phyloP scores from a whole-genome alignment of 306 rosid species.

The Quercus engelmannii region DNA sequence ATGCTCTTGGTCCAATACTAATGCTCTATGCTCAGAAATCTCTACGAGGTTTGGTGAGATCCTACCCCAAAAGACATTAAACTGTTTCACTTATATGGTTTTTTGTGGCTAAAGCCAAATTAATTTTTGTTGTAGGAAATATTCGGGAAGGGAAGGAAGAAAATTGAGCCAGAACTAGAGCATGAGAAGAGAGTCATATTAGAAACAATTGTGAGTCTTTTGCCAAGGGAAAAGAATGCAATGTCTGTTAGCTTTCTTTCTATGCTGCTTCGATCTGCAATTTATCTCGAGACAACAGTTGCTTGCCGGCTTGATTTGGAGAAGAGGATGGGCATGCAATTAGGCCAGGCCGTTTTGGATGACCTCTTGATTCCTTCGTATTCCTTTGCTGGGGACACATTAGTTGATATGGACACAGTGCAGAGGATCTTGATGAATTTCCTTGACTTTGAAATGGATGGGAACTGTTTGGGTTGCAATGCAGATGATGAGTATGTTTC shows the following conservation, averaged over 20 bases:
- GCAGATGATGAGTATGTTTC: slow-evolving; percentile 51
- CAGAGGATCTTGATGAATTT: slow-evolving; percentile 66
- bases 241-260: slow-evolving; percentile 93
- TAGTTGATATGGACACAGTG: slow-evolving; percentile 83
- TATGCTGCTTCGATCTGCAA: slow-evolving; percentile 79
- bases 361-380: slow-evolving; percentile 89
- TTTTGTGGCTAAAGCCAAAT: slow-evolving; percentile 9
- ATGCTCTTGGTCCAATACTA: slow-evolving; percentile 78
- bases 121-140: slow-evolving; percentile 46
- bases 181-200: slow-evolving; percentile 88
- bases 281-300: slow-evolving; percentile 82
- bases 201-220: slow-evolving; percentile 85
- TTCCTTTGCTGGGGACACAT: slow-evolving; percentile 74
- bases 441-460: slow-evolving; percentile 46
- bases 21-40: slow-evolving; percentile 99
- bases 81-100: background rate
- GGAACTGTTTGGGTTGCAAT: slow-evolving; percentile 30
- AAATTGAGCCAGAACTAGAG: slow-evolving; percentile 64
- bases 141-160: slow-evolving; percentile 80
- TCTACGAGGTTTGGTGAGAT: slow-evolving; percentile 97
- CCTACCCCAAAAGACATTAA: slow-evolving; percentile 27
- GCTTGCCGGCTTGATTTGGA: slow-evolving; percentile 96
- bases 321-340: slow-evolving; percentile 73
- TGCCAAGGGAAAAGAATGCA: slow-evolving; percentile 75
- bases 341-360: slow-evolving; percentile 77